A percentile compares a stretch with the other conserved stretches of the same genome.
phyloP scores from a whole-genome alignment of 208 protist species.

The Herpetomonas tarakana region DNA sequence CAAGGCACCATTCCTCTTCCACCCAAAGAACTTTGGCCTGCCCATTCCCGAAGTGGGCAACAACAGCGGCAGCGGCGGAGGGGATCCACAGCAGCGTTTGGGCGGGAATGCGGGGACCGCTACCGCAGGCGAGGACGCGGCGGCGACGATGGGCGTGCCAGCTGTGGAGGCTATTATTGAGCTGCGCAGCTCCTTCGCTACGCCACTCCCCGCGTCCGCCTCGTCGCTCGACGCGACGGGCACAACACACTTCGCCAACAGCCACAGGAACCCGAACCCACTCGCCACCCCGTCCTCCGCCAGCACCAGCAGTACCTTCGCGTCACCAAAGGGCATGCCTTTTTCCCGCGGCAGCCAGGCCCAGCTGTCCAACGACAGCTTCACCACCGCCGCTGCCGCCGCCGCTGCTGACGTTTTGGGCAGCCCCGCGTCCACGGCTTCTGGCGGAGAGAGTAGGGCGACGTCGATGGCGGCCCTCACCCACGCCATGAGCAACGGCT shows the following conservation, averaged over 20 bases:
- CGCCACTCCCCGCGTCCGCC: not conserved
- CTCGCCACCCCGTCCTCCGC: conserved; percentile 4
- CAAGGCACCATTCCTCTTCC: conserved; percentile 71
- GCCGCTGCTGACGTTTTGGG: too few relatives aligned
- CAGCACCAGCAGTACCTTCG: conserved; percentile 8
- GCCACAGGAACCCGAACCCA: conserved; percentile 6
- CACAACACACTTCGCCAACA: not conserved
- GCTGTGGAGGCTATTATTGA: conserved; percentile 51
- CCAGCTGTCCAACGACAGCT: conserved; percentile 7
- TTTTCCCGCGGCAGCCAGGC: not conserved
- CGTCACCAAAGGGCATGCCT: not conserved
- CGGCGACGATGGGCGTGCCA: conserved; percentile 14
- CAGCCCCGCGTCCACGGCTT: not conserved
- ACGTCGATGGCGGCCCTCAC: conserved; percentile 1
- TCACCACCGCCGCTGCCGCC: not conserved
- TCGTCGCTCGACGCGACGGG: not conserved
- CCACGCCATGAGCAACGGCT: conserved; percentile 15
- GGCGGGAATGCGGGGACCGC: conserved; percentile 4
- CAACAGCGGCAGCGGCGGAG: not conserved
- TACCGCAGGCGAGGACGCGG: not conserved
- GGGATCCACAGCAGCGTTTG: not conserved
- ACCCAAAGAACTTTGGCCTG: conserved; percentile 67
- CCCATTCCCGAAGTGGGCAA: conserved; percentile 14
- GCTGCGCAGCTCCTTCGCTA: conserved; percentile 29
- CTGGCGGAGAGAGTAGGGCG: too few relatives aligned